Evolutionary conservation across 306 rosid species (phyloP), one percentile per base, ranked within the genome.

Genomic region (Vigna nakashimae): DNA sequence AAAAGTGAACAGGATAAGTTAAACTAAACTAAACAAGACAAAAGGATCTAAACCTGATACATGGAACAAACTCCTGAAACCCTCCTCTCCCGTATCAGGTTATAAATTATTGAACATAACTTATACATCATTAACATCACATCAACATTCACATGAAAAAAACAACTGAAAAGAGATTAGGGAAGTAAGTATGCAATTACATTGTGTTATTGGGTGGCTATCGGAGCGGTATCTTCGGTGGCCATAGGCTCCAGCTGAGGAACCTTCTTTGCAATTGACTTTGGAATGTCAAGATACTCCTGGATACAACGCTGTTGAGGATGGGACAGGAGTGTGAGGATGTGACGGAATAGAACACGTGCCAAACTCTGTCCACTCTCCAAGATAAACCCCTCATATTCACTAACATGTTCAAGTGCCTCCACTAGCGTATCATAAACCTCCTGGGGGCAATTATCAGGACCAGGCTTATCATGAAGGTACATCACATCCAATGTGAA

Each of bases 401-500:
- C 98, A 69, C 91, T 91, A 38, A 95, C 98, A 71, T 83, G 97
- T 60, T 92, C 99, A 51, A 95, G 88, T 75, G 98, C 87, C 63
- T 92, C 98, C 38, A 92, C 97, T 51, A 95, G 91, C 7, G 87
- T 83, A 78, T 95, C 99, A 34, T 92, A 92, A 14, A 95, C 91
- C 76, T 82, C 89, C 89, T 92, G 98, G 48, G 98, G 99, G 80
- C 98, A 92, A 86, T 95, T 95, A 42, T 95, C 97, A 1, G 96
- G 98, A 62, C 92, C 91, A 30, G 99, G 99, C 84, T 95, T 95
- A 85, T 91, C 99, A 32, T 92, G 99, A 78, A 95, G 97, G 86
- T 95, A 95, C 74, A 92, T 76, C 48, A 95, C 98, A 88, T 95
- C 99, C 69, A 95, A 77, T 34, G 97, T 92, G 86, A 91, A 95